Conservation (phyloP, 1,284 basidiomycete genomes). For the Heterobasidion annosum region DNA sequence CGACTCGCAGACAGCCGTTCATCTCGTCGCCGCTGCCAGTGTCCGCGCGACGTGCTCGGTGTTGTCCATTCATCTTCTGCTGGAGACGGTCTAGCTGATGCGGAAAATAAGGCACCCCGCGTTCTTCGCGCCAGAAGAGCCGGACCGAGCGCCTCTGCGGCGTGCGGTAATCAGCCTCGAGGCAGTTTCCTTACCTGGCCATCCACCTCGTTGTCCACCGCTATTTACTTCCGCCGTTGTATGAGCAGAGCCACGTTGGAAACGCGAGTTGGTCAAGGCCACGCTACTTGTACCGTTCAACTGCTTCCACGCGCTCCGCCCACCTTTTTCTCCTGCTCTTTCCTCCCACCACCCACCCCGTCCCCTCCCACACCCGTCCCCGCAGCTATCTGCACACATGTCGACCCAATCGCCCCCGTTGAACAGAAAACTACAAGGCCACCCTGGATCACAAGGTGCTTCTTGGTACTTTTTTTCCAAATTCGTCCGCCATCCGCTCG, state of each 20-base stretch:
- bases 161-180: conserved; percentile 29
- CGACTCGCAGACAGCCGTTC: no score
- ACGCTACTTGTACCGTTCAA: conserved; percentile 20
- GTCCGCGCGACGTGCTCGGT: no score
- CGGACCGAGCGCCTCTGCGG: conserved; percentile 8
- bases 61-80: no score
- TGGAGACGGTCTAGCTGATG: not conserved
- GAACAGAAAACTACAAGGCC: conserved; percentile 29
- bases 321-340: conserved; percentile 17
- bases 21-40: no score
- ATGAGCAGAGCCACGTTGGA: conserved; percentile 27
- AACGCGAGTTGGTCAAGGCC: conserved; percentile 24
- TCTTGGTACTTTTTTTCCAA: conserved; percentile 10
- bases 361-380: conserved; percentile 9
- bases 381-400: conserved; percentile 28
- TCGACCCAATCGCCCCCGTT: conserved; percentile 55
- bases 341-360: conserved; percentile 14
- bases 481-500: not conserved
- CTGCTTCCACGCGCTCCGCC: conserved; percentile 17
- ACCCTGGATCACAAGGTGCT: conserved; percentile 28
- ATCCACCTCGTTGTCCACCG: conserved; percentile 23
- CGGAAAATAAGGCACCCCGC: not conserved
- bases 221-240: conserved; percentile 19
- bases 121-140: not conserved
- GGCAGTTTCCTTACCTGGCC: conserved; percentile 25